Evolutionary conservation across 345 rosid species (phyloP), one percentile per base, ranked within the genome.

Genomic region (Mangifera indica): DNA sequence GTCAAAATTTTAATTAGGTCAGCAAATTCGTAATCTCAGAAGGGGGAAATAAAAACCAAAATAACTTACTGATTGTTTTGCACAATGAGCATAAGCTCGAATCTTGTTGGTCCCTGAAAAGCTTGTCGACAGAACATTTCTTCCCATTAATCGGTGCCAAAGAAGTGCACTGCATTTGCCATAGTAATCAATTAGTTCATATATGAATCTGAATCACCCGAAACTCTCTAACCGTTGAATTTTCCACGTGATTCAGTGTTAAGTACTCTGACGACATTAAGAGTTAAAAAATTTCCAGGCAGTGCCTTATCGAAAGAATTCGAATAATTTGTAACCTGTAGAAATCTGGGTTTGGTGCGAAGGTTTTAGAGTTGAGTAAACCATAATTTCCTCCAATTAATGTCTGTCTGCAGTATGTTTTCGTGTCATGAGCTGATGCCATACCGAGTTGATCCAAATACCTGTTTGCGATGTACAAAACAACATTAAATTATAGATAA

Each of bases 351-450:
- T 95, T 91, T 62, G 98, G 99, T 34, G 77, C 77, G 67, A 91
- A 92, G n/a, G 84, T 89, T 12, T 88, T 76, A 17, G 96, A 88
- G 72, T 89, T 80, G 24, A 92, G 93, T 40, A 92, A 78, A 32
- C 99, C 97, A 57, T 95, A 95, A 70, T 91, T 91, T 63, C 98
- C 98, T 2, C 99, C 98, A 45, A 95, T 82, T 58, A 88, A 72
- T 66, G 99, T 71, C 81, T 95, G 99, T 78, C 97, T 88, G 83
- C 99, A 95, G 60, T 91, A 95, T 18, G 97, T 89, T 83, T 87
- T 91, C 29, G 97, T 89, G 74, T 86, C 91, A 54, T 80, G 84
- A 59, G 76, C 59, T 0, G 98, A 72, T 56, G 97, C 79, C 93
- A 89, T 89, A 18, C 87, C 98, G 34, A 95, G 92, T 84, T 92